Evolutionary conservation across 331 rosid species (phyloP).

Genomic region (Cydonia oblonga): DNA sequence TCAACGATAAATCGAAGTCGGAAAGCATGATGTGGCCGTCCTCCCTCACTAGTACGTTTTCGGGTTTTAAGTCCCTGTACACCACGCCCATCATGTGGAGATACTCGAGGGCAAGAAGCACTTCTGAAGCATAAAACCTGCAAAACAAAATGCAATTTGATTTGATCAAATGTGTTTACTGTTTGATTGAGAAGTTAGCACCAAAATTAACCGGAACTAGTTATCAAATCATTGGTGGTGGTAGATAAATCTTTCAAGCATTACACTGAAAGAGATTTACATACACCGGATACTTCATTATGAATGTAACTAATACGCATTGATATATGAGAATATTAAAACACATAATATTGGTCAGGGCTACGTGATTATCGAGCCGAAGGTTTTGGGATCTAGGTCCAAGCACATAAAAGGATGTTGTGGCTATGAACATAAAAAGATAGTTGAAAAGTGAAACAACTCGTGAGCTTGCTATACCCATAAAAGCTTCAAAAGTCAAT

Average conservation of each 20-base stretch:
- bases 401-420: background rate
- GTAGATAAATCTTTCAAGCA: no score
- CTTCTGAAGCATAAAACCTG: constrained; percentile 52
- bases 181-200: no score
- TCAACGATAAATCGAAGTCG: constrained; percentile 46
- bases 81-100: constrained; percentile 55
- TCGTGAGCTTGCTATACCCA: background rate
- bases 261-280: no score
- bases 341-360: no score
- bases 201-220: no score
- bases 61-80: constrained; percentile 23
- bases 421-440: background rate
- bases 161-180: background rate
- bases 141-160: background rate
- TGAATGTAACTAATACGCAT: background rate
- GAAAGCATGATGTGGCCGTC: constrained; percentile 64
- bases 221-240: no score
- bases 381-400: background rate
- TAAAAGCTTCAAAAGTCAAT: no score
- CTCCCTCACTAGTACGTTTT: constrained; percentile 48
- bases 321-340: no score
- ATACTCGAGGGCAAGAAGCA: constrained; percentile 48
- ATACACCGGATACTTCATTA: no score
- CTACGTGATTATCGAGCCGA: background rate
- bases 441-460: background rate